Evolutionary conservation across 176 grass and related monocot species (phyloP).

Genomic region (Phragmites australis): DNA sequence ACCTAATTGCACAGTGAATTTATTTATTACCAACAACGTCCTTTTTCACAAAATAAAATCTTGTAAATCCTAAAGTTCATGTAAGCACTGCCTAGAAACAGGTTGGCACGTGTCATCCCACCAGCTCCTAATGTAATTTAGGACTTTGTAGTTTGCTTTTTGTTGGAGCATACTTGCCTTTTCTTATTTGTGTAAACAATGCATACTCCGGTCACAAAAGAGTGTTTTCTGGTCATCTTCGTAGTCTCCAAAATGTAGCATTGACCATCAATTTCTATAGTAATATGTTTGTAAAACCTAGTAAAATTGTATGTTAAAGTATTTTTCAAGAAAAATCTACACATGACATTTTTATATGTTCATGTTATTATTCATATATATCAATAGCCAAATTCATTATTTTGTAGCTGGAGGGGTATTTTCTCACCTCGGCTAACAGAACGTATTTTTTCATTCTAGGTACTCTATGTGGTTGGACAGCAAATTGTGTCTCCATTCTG

Average conservation of each 20-base stretch:
- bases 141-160: background rate
- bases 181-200: conserved; percentile 13
- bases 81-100: conserved; percentile 11
- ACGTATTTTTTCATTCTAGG: conserved; percentile 47
- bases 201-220: background rate
- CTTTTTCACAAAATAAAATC: background rate
- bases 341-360: background rate
- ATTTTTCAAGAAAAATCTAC: background rate
- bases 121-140: conserved; percentile 6
- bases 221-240: background rate
- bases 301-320: background rate
- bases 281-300: background rate
- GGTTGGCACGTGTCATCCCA: background rate
- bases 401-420: conserved; percentile 3
- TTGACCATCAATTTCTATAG: background rate
- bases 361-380: background rate
- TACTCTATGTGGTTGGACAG: conserved; percentile 97
- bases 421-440: conserved; percentile 18
- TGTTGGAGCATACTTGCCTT: background rate
- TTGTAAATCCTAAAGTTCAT: background rate
- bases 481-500: conserved; percentile 80
- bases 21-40: conserved; percentile 4
- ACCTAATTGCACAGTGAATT: conserved; percentile 23
- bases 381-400: background rate
- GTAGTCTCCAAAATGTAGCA: background rate